phyloP scores from a whole-genome alignment of 305 asterid species.

The Coffea humblotiana region DNA sequence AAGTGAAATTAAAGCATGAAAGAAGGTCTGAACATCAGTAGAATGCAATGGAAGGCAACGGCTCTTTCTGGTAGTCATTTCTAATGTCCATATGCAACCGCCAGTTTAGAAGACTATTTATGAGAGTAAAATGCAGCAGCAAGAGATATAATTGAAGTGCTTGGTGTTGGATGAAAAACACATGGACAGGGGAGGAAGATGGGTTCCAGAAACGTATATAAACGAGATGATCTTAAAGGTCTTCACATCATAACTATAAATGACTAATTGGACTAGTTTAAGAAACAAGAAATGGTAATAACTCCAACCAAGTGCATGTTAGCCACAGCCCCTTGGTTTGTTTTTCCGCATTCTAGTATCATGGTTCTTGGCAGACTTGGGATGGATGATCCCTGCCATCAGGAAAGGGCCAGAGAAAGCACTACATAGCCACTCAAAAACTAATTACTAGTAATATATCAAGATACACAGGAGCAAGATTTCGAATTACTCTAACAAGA shows the following conservation, averaged over 20 bases:
- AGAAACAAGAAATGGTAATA: neutral
- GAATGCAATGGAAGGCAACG: too few species aligned
- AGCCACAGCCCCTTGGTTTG: neutral
- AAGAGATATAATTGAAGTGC: too few species aligned
- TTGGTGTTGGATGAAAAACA: neutral
- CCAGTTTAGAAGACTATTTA: too few species aligned
- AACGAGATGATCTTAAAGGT: neutral
- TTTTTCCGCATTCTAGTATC: neutral
- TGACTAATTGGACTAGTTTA: neutral
- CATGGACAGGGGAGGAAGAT: neutral
- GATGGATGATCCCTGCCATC: neutral
- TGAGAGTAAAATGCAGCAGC: too few species aligned
- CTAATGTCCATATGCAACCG: too few species aligned
- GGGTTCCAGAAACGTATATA: too few species aligned
- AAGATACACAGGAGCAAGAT: conserved; percentile 14
- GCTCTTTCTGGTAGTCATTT: too few species aligned
- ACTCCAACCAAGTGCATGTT: neutral
- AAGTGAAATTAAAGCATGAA: too few species aligned
- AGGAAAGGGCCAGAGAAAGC: neutral
- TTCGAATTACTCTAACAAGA: conserved; percentile 14
- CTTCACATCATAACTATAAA: neutral
- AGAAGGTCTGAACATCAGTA: too few species aligned
- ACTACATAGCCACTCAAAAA: neutral
- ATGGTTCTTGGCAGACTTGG: neutral
- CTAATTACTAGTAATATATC: neutral